A percentile compares a stretch with the other conserved stretches of the same genome.
Evolutionary conservation across 225 moss, liverwort and hornwort species (phyloP).

Genomic region (Straminergon stramineum): DNA sequence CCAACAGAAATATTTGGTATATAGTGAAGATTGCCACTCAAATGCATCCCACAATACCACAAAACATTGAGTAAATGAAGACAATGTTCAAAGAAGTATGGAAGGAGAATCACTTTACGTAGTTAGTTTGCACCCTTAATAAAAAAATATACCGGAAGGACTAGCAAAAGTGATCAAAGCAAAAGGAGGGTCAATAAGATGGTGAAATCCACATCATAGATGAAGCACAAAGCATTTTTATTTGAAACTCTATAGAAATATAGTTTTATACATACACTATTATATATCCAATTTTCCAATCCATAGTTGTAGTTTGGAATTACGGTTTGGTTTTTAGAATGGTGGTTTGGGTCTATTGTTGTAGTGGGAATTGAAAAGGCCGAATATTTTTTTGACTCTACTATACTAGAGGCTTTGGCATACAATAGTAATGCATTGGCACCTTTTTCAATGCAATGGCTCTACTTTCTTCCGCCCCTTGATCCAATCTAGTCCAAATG

Average conservation of each 20-base stretch:
- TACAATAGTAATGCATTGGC: neutral
- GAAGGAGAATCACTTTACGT: too few relatives aligned
- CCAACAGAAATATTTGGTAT: too few relatives aligned
- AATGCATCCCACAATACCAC: too few relatives aligned
- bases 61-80: too few relatives aligned
- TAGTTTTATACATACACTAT: neutral
- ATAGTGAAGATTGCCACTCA: too few relatives aligned
- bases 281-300: neutral
- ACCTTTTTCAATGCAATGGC: neutral
- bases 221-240: neutral
- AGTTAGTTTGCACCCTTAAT: too few relatives aligned
- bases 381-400: accelerated
- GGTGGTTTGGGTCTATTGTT: accelerated
- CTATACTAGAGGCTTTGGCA: too few relatives aligned
- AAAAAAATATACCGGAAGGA: neutral
- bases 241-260: neutral
- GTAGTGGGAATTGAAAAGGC: neutral
- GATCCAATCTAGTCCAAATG: neutral
- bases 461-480: accelerated
- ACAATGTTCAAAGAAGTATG: too few relatives aligned
- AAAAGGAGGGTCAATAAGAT: neutral
- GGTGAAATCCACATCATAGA: neutral
- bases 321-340: neutral
- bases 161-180: neutral
- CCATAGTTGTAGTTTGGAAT: neutral